phyloP scores from a whole-genome alignment of 2,329 filamentous ascomycete genomes.

The Paecilomyces sp. region DNA sequence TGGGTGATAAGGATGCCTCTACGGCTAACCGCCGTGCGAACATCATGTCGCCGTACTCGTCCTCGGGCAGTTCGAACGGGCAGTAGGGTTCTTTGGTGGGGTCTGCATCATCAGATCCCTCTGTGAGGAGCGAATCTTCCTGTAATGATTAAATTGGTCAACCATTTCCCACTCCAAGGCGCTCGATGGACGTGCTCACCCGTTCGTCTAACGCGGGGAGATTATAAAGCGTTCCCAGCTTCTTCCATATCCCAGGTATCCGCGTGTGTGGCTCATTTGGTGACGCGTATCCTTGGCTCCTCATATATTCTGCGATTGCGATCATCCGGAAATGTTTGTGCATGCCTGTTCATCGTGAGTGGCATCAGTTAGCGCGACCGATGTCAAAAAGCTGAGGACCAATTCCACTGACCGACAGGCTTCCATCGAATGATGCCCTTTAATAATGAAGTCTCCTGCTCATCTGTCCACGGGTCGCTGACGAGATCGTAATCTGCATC shows the following conservation, averaged over 20 bases:
- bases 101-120: constrained; percentile 52
- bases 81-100: constrained; percentile 44
- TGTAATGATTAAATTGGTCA: constrained; percentile 10
- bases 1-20: constrained; percentile 36
- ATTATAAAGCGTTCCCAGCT: constrained; percentile 77
- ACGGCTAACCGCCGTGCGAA: constrained; percentile 39
- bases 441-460: constrained; percentile 87
- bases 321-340: constrained; percentile 94
- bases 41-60: constrained; percentile 42
- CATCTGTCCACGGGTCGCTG: constrained; percentile 84
- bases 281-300: constrained; percentile 69
- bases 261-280: constrained; percentile 66
- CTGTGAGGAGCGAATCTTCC: constrained; percentile 50
- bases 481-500: constrained; percentile 42
- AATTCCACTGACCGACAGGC: constrained; percentile 64
- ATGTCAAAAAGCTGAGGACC: background rate
- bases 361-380: constrained; percentile 2
- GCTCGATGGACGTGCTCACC: constrained; percentile 51
- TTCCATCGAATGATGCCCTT: constrained; percentile 94
- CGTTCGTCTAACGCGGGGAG: constrained; percentile 79
- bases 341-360: constrained; percentile 54
- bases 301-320: constrained; percentile 70
- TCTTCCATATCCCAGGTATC: constrained; percentile 87
- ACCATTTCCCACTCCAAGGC: background rate
- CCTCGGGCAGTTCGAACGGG: constrained; percentile 57